Conservation (phyloP, 805 yeast genomes). For the Wickerhamomyces strasburgensis region DNA sequence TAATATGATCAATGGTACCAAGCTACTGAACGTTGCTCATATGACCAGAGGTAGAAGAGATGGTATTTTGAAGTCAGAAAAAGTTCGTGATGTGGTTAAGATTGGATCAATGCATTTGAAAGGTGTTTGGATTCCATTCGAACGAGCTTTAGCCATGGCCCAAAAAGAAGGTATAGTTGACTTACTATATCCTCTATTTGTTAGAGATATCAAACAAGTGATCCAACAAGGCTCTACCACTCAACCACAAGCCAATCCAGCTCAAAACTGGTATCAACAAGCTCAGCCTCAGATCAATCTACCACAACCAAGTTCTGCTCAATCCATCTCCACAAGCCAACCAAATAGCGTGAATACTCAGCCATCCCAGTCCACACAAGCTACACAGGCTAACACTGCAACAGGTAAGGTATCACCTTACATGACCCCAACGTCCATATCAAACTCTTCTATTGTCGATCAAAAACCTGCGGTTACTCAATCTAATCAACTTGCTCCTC, state of each 20-base stretch:
- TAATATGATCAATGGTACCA: constrained; percentile 83
- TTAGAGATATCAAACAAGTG: constrained; percentile 59
- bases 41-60: constrained; percentile 87
- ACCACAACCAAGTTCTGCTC: constrained; percentile 5
- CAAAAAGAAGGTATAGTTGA: constrained; percentile 72
- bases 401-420: constrained; percentile 15
- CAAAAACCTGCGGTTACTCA: constrained; percentile 5
- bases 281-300: constrained; percentile 7
- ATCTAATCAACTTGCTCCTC: constrained; percentile 7
- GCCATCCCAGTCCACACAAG: constrained; percentile 5
- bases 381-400: constrained; percentile 6
- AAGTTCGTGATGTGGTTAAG: constrained; percentile 73
- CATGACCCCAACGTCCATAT: constrained; percentile 20
- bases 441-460: constrained; percentile 13
- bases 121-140: constrained; percentile 90
- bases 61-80: constrained; percentile 75
- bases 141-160: constrained; percentile 76
- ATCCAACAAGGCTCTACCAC: constrained; percentile 33
- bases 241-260: constrained; percentile 23
- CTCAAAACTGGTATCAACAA: constrained; percentile 11
- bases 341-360: constrained; percentile 1
- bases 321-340: background rate
- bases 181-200: constrained; percentile 61
- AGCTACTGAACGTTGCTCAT: constrained; percentile 74
- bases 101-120: constrained; percentile 84